These are phyloP conservation scores for Zanthoxylum bungeanum DNA, from an alignment of 345 rosid species.

Conservation along the genomic window DNA sequence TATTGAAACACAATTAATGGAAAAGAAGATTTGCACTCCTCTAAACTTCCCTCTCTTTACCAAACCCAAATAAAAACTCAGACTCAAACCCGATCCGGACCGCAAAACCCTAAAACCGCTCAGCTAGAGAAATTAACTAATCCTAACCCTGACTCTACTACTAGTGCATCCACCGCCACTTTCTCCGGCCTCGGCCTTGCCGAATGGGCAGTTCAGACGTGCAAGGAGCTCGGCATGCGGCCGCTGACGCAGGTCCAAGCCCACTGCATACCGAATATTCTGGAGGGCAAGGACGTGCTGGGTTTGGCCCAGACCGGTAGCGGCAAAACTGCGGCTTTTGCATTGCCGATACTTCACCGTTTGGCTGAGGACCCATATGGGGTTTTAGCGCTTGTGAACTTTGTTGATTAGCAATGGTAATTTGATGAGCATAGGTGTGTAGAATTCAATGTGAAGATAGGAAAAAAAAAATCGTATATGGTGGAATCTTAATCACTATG, in stretches of 20 bases:
- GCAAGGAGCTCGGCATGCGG: slow-evolving; percentile 85
- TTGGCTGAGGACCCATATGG: slow-evolving; percentile 86
- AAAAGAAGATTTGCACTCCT: no score
- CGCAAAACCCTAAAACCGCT: background rate
- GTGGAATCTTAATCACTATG: no score
- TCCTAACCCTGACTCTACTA: slow-evolving; percentile 22
- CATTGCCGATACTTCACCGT: slow-evolving; percentile 80
- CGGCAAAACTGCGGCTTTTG: slow-evolving; percentile 95
- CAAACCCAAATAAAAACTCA: slow-evolving; percentile 28
- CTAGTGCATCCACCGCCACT: slow-evolving; percentile 11
- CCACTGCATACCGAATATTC: slow-evolving; percentile 78
- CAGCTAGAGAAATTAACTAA: slow-evolving; percentile 29
- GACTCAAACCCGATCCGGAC: background rate
- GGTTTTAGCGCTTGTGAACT: slow-evolving; percentile 56
- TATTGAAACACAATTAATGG: no score
- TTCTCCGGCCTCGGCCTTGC: slow-evolving; percentile 70
- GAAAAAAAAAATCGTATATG: no score
- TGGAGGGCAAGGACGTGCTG: slow-evolving; percentile 69
- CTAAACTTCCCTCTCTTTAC: slow-evolving; percentile 61
- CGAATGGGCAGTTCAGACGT: slow-evolving; percentile 78
- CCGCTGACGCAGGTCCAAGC: slow-evolving; percentile 78
- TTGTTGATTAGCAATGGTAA: background rate
- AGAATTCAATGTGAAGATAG: background rate
- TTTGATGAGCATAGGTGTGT: background rate
- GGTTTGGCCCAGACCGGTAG: slow-evolving; percentile 94